phyloP scores from a whole-genome alignment of 768 basidiomycete genomes.

The Lepiota brunneoincarnata region DNA sequence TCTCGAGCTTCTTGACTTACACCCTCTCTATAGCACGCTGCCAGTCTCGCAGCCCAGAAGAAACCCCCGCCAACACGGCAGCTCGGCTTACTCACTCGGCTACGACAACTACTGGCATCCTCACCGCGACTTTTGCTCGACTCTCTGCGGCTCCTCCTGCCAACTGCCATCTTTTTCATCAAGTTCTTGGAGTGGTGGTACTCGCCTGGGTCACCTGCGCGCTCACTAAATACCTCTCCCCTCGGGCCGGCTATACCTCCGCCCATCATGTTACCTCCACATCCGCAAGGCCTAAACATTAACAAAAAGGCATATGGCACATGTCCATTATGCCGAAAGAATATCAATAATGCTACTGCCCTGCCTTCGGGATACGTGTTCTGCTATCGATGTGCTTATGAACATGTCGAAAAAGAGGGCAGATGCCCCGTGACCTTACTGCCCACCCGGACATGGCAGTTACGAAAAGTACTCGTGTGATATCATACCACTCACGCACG shows the following conservation, averaged over 20 bases:
- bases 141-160: conserved; percentile 75
- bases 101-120: conserved; percentile 45
- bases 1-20: neutral
- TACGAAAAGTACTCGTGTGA: conserved; percentile 84
- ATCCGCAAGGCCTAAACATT: conserved; percentile 69
- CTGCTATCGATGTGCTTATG: conserved; percentile 89
- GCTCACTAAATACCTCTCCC: conserved; percentile 59
- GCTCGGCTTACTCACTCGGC: conserved; percentile 35
- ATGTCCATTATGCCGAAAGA: conserved; percentile 77
- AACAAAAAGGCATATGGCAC: conserved; percentile 67
- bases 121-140: conserved; percentile 70
- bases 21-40: conserved; percentile 35
- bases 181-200: conserved; percentile 99
- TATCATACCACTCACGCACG: conserved; percentile 36
- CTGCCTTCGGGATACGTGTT: conserved; percentile 93
- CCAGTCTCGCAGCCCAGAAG: conserved; percentile 31
- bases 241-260: conserved; percentile 74
- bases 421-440: conserved; percentile 87
- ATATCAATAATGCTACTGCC: conserved; percentile 83
- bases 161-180: conserved; percentile 90
- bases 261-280: conserved; percentile 71
- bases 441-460: conserved; percentile 72
- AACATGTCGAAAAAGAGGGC: conserved; percentile 72
- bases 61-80: conserved; percentile 24
- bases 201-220: conserved; percentile 85